phyloP scores from a whole-genome alignment of 257 asterid genomes.

The Cordia subcordata region DNA sequence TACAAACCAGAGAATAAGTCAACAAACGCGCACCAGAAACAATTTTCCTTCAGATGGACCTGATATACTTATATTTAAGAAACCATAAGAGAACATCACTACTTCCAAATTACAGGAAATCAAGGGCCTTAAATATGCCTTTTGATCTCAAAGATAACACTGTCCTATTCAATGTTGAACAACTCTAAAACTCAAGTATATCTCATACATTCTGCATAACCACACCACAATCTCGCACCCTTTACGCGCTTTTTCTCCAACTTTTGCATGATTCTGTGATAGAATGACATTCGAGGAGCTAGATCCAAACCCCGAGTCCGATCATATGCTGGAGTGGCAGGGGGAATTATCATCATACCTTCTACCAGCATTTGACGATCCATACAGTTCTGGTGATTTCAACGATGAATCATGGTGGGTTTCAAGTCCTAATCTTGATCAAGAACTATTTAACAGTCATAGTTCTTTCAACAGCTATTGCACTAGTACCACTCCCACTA shows the following conservation, averaged over 20 bases:
- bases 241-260: slow-evolving; percentile 3
- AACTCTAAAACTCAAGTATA: slow-evolving; percentile 7
- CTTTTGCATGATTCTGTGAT: too few relatives aligned
- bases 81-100: too few relatives aligned
- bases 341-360: slow-evolving; percentile 47
- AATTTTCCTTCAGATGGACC: too few relatives aligned
- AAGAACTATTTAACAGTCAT: slow-evolving; percentile 32
- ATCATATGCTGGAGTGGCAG: slow-evolving; percentile 54
- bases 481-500: too few relatives aligned
- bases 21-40: too few relatives aligned
- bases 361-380: slow-evolving; percentile 58
- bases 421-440: slow-evolving; percentile 30
- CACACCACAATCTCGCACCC: slow-evolving; percentile 9
- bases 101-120: too few relatives aligned
- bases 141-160: too few relatives aligned
- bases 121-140: too few relatives aligned
- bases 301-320: slow-evolving; percentile 43
- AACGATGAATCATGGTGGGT: slow-evolving; percentile 53
- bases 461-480: slow-evolving; percentile 42
- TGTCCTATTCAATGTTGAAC: too few relatives aligned
- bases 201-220: slow-evolving; percentile 21
- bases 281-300: slow-evolving; percentile 52
- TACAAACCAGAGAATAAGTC: too few relatives aligned
- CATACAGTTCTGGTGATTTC: slow-evolving; percentile 47
- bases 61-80: too few relatives aligned